These are phyloP conservation scores for Plasmodium cynomolgi DNA, from an alignment of 169 alveolate species.

Conservation along the genomic window DNA sequence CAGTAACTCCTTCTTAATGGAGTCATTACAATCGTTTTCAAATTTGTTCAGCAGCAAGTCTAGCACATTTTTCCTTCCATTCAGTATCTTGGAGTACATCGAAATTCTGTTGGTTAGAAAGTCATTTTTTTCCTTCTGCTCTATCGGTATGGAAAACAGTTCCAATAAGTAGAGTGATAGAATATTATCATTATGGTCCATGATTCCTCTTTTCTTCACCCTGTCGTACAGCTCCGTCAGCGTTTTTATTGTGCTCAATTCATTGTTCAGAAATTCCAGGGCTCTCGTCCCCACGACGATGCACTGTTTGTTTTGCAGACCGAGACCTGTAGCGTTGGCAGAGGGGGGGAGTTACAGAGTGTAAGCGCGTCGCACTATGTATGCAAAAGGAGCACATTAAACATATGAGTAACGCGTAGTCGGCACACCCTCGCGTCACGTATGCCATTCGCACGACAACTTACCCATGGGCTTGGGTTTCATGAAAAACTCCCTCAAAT, in stretches of 20 bases:
- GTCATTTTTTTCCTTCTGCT: slow-evolving; percentile 87
- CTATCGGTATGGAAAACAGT: slow-evolving; percentile 86
- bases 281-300: slow-evolving; percentile 93
- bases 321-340: slow-evolving; percentile 80
- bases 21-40: slow-evolving; percentile 78
- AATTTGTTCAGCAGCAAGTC: slow-evolving; percentile 79
- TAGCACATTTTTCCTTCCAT: slow-evolving; percentile 80
- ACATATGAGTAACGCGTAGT: neutral
- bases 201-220: slow-evolving; percentile 82
- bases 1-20: slow-evolving; percentile 78
- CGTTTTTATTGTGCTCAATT: slow-evolving; percentile 85
- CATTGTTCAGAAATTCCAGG: slow-evolving; percentile 85
- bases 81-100: slow-evolving; percentile 86
- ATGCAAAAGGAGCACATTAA: neutral
- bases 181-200: slow-evolving; percentile 84
- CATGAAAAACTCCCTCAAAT: slow-evolving; percentile 86
- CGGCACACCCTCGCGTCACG: neutral
- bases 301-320: slow-evolving; percentile 89
- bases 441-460: neutral
- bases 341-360: neutral
- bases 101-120: slow-evolving; percentile 83
- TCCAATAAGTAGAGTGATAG: slow-evolving; percentile 88
- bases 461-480: slow-evolving; percentile 83
- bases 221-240: slow-evolving; percentile 87
- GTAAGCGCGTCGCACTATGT: neutral